Evolutionary conservation across 176 grass and related monocot genomes (phyloP).

Genomic region (Poa pratensis): DNA sequence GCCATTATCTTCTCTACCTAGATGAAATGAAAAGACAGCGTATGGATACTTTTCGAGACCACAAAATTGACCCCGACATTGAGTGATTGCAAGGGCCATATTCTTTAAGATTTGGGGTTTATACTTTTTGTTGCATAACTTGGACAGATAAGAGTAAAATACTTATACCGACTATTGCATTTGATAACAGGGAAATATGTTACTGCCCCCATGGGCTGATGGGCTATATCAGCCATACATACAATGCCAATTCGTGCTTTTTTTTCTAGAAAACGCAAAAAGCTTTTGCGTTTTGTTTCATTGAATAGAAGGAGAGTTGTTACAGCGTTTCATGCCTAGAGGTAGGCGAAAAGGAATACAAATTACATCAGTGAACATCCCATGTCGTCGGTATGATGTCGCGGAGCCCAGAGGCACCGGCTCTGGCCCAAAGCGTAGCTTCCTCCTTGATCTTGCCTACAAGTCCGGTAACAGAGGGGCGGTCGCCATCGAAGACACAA

Average conservation of each 20-base stretch:
- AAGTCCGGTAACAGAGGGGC: no score
- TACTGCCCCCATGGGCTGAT: neutral
- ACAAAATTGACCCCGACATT: conserved; percentile 32
- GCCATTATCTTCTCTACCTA: neutral
- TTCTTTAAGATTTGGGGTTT: conserved; percentile 24
- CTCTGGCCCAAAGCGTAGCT: no score
- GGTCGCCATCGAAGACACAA: no score
- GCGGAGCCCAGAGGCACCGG: no score
- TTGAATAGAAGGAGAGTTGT: no score
- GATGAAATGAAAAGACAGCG: conserved; percentile 17
- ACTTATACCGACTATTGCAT: neutral
- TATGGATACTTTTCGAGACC: conserved; percentile 3
- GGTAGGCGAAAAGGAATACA: no score
- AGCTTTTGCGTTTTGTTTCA: no score
- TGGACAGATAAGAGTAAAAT: neutral
- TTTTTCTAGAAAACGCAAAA: no score
- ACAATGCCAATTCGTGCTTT: neutral
- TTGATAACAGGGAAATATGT: conserved; percentile 18
- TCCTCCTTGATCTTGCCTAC: no score
- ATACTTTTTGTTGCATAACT: neutral
- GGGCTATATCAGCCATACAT: neutral
- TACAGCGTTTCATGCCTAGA: no score
- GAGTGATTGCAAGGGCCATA: conserved; percentile 19
- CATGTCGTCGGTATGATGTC: no score
- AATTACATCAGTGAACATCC: no score